Evolutionary conservation across 2,329 filamentous ascomycete species (phyloP).

Genomic region (Aspergillus ustus): DNA sequence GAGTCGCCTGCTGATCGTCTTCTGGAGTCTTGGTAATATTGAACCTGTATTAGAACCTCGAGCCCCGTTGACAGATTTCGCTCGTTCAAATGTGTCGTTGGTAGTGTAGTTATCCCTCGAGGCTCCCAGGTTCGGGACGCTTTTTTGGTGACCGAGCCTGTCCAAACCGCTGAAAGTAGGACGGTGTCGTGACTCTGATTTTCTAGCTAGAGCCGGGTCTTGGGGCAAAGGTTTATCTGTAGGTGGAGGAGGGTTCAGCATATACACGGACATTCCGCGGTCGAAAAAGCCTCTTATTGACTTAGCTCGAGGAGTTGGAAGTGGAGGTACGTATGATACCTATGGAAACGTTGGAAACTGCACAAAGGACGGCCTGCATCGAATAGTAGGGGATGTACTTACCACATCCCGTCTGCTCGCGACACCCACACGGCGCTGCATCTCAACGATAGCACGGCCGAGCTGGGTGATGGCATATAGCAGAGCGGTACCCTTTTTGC

Average conservation of each 20-base stretch:
- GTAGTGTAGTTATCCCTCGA: conserved; percentile 20
- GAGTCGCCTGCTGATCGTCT: conserved; percentile 29
- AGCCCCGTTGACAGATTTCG: conserved; percentile 31
- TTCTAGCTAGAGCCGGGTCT: conserved; percentile 27
- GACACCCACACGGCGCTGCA: conserved; percentile 81
- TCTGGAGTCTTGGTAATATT: conserved; percentile 23
- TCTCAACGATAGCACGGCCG: conserved; percentile 77
- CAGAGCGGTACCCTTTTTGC: conserved; percentile 72
- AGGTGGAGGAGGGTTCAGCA: neutral
- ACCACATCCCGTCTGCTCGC: conserved; percentile 73
- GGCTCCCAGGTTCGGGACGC: conserved; percentile 24
- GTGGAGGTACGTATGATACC: conserved; percentile 27
- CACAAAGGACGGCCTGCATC: neutral
- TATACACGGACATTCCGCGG: conserved; percentile 18
- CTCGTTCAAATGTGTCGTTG: conserved; percentile 22
- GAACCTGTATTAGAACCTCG: conserved; percentile 18
- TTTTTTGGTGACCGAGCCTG: conserved; percentile 21
- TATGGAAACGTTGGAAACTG: conserved; percentile 14
- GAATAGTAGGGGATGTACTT: conserved; percentile 53
- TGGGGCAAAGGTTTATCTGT: conserved; percentile 38
- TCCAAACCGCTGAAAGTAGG: conserved; percentile 16
- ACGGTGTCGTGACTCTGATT: conserved; percentile 17
- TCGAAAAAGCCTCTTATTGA: conserved; percentile 34
- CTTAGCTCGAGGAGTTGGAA: conserved; percentile 20
- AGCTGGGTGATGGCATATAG: conserved; percentile 73